Evolutionary conservation across 2,329 filamentous ascomycete genomes (phyloP).

Genomic region (Ophiosphaerella narmari): DNA sequence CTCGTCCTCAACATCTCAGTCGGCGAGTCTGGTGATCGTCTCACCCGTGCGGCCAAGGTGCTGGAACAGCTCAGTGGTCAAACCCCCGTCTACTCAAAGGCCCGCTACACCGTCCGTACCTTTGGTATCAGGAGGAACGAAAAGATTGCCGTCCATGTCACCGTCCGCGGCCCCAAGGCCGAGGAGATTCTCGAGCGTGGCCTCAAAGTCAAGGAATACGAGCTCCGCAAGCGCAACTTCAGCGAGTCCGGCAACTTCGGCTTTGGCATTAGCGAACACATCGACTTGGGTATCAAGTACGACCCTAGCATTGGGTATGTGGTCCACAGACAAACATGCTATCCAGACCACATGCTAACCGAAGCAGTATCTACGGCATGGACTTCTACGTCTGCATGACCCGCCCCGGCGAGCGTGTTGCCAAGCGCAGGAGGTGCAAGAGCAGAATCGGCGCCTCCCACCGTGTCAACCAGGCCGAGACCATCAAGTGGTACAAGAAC

Average conservation of each 20-base stretch:
- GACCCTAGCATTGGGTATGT: constrained; percentile 48
- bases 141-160: constrained; percentile 96
- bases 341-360: constrained; percentile 22
- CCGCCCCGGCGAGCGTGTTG: constrained; percentile 96
- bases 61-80: constrained; percentile 99
- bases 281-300: constrained; percentile 97
- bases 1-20: constrained; percentile 99
- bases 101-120: constrained; percentile 99
- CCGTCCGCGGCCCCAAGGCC: constrained; percentile 97
- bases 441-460: constrained; percentile 83
- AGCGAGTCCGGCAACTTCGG: constrained; percentile 94
- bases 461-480: constrained; percentile 93
- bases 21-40: constrained; percentile 99
- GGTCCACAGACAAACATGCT: not conserved
- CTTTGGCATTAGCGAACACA: constrained; percentile 99
- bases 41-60: constrained; percentile 99
- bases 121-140: constrained; percentile 99
- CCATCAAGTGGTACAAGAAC: constrained; percentile 96
- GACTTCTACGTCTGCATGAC: constrained; percentile 99
- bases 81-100: constrained; percentile 99
- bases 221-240: constrained; percentile 99
- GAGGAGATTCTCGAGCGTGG: constrained; percentile 99
- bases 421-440: constrained; percentile 90
- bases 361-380: constrained; percentile 67
- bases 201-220: constrained; percentile 99